A percentile compares a stretch with the other conserved stretches of the same genome.
phyloP scores from a whole-genome alignment of 2,329 filamentous ascomycete species.

The Purpureocillium lavendulum region DNA sequence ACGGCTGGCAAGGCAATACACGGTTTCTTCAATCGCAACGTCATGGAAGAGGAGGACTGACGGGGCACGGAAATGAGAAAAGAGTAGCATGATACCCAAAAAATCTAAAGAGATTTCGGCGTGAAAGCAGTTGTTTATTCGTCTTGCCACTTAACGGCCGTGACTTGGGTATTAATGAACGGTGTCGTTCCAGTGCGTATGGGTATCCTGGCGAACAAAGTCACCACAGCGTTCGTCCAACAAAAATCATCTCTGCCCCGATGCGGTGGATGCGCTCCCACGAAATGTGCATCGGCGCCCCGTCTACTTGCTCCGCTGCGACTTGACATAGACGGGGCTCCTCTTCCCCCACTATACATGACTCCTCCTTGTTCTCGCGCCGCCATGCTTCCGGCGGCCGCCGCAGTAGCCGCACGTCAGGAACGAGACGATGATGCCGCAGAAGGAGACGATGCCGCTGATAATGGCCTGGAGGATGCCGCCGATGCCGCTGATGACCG shows the following conservation, averaged over 20 bases:
- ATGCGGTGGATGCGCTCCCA: no score
- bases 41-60: constrained; percentile 42
- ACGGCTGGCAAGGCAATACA: constrained; percentile 67
- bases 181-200: background rate
- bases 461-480: constrained; percentile 58
- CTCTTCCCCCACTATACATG: constrained; percentile 8
- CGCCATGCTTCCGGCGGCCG: constrained; percentile 6
- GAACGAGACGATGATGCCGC: constrained; percentile 59
- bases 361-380: constrained; percentile 13
- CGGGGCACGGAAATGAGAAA: background rate
- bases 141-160: background rate
- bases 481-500: constrained; percentile 59
- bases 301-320: no score
- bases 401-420: constrained; percentile 44
- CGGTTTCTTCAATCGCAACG: constrained; percentile 67
- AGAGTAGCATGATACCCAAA: constrained; percentile 7
- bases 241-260: no score
- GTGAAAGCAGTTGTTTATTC: no score
- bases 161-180: constrained; percentile 4
- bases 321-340: no score
- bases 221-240: no score
- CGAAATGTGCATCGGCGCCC: no score
- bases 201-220: constrained; percentile 1
- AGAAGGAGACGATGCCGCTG: constrained; percentile 55
- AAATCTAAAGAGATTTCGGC: no score